Evolutionary conservation across 169 alveolate genomes (phyloP), one percentile per base, ranked within the genome.

Genomic region (Eimeria acervulina): DNA sequence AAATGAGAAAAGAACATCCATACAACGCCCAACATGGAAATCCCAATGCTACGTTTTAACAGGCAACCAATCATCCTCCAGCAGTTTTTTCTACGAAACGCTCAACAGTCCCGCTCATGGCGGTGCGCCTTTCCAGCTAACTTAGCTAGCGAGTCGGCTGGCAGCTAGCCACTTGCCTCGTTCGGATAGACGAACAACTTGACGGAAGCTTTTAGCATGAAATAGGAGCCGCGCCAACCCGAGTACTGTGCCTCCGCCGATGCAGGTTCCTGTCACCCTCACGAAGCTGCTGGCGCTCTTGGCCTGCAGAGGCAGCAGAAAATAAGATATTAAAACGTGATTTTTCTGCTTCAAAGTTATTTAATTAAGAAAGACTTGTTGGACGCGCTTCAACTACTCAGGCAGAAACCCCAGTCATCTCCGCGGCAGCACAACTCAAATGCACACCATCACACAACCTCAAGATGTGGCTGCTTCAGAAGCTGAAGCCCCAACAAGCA

Each of bases 161-260:
- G 52, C 36, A 44, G 63, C 47, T 4, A n/a, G 42, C 61, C n/a
- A 47, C 38, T 2, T 97, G 44, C 99, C 99, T 92, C 96, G 95
- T 76, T 95, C 94, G n/a, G 99, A 97, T 44, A 98, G 96, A 33
- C 97, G 97, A 61, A 98, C 96, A 3, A 98, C 98, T 74, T 97
- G 97, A 28, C 98, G 98, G 96, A 97, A 98, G 68, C 98, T 96
- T 88, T 97, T 96, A 52, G 97, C 97, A 23, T 98, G 98, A 31
- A 98, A 93, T 63, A 98, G 93, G 61, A 97, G 96, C 78, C 98
- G 97, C 19, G 99, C 98, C 33, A 98, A 85, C 10, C 99, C 99
- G 44, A 98, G 89, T 36, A 98, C 96, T 3, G 99, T 98, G 19
- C 99, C 99, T 7, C 99, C 99, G 3, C 99, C 99, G 84, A 98